A percentile compares a stretch with the other conserved stretches of the same genome.
Evolutionary conservation across 2,329 filamentous ascomycete genomes (phyloP).

Genomic region (Arthrinium phaeospermum): DNA sequence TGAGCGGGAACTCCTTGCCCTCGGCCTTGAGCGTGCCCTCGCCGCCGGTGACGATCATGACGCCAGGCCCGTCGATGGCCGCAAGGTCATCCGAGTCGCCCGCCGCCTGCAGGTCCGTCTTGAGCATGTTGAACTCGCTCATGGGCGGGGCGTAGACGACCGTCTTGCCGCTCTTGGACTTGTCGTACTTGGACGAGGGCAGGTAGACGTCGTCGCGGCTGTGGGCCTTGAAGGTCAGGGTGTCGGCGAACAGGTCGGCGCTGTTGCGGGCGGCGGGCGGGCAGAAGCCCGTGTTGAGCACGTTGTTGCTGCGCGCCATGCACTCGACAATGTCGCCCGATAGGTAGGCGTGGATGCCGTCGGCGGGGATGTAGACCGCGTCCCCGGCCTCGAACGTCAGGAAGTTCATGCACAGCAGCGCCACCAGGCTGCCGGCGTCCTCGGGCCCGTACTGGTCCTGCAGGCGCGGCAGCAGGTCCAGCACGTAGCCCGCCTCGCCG

Average conservation of each 20-base stretch:
- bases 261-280: slow-evolving; percentile 68
- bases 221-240: slow-evolving; percentile 69
- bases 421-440: slow-evolving; percentile 73
- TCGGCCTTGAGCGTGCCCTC: slow-evolving; percentile 60
- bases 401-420: slow-evolving; percentile 77
- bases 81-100: slow-evolving; percentile 65
- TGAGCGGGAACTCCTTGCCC: slow-evolving; percentile 57
- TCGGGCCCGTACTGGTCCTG: slow-evolving; percentile 65
- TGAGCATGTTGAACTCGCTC: slow-evolving; percentile 74
- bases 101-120: slow-evolving; percentile 55
- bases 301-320: slow-evolving; percentile 78
- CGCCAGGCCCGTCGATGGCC: slow-evolving; percentile 63
- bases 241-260: slow-evolving; percentile 66
- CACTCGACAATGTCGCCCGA: slow-evolving; percentile 78
- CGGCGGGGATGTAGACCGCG: slow-evolving; percentile 72
- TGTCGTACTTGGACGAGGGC: slow-evolving; percentile 51
- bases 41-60: slow-evolving; percentile 68
- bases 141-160: slow-evolving; percentile 69
- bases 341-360: slow-evolving; percentile 77
- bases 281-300: slow-evolving; percentile 77
- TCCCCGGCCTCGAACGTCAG: slow-evolving; percentile 69
- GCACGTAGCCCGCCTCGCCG: slow-evolving; percentile 61
- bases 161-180: slow-evolving; percentile 64
- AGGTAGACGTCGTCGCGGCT: slow-evolving; percentile 62
- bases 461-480: slow-evolving; percentile 68